Base-by-base conservation (phyloP, 306 rosid genomes). In the Geum urbanum region DNA sequence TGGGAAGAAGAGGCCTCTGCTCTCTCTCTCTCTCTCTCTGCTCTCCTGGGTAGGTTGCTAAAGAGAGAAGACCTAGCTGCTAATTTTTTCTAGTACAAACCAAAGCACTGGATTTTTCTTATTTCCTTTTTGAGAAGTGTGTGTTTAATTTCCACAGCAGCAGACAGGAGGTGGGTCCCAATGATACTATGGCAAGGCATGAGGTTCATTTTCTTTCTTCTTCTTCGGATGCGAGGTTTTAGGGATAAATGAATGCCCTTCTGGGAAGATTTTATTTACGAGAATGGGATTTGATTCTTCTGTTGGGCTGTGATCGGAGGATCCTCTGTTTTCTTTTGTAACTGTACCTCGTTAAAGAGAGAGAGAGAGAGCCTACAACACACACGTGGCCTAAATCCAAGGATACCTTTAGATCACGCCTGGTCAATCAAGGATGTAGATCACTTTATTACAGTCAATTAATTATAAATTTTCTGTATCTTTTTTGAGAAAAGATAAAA, bases 131-230 rank as follows among this genome's bases (percentile, higher is more conserved):
- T 63, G 70, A 77, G 75, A 15, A 67, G 48, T 54, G 68, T 54
- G 86, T 43, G 91, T 39, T 60, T 51, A 69, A 79, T 32, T 32
- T 32, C 37, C 46, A 37, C n/a, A 54, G 53, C 37, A 32, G 74
- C 68, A 73, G 84, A 80, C 84, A 81, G 73, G 16, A 74, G n/a
- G 84, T 79, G 86, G 89, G 87, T 15, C 72, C 20, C 82, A 76
- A 16, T 22, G 58, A 15, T 40, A 70, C 58, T 75, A 41, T 63
- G 63, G 49, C 68, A 55, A 72, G 77, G 59, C 79, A 79, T 67
- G 73, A 73, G 86, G 82, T 74, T 76, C 62, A 7, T 18, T 58
- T 55, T 32, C 37, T 32, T 32, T 32, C 37, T 32, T 32, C 37
- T 32, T 32, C 37, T 6, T 76, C 53, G n/a, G n/a, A n/a, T 51